These are phyloP conservation scores for Pelargonium myrrhifolium DNA, from an alignment of 441 rosid species.

Conservation along the genomic window DNA sequence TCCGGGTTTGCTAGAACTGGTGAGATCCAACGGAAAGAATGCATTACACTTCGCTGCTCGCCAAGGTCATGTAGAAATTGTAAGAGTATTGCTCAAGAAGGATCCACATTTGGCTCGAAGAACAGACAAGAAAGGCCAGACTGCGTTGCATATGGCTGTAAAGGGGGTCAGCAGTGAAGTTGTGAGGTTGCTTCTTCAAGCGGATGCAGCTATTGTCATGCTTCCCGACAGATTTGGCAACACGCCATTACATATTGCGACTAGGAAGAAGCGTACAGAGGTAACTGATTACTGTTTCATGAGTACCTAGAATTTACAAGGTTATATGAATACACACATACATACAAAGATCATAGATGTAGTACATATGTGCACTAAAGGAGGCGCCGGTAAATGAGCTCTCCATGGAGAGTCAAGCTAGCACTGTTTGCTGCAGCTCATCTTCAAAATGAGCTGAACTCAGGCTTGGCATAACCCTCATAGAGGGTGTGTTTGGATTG, in stretches of 20 bases:
- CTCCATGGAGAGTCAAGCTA: no score
- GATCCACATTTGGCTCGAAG: slow-evolving; percentile 68
- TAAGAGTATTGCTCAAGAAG: slow-evolving; percentile 45
- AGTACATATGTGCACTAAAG: no score
- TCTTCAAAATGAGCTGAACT: no score
- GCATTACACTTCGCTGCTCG: slow-evolving; percentile 83
- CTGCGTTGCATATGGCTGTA: slow-evolving; percentile 88
- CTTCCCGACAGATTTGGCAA: slow-evolving; percentile 78
- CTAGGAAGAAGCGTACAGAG: slow-evolving; percentile 72
- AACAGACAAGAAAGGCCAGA: slow-evolving; percentile 87
- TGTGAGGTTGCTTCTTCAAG: slow-evolving; percentile 58
- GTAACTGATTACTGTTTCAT: slow-evolving; percentile 23
- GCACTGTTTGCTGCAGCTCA: no score
- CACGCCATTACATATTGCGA: slow-evolving; percentile 72
- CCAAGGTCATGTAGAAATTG: slow-evolving; percentile 77
- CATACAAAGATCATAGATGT: no score
- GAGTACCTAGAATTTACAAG: not conserved
- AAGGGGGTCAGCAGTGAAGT: slow-evolving; percentile 58
- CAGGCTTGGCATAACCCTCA: no score
- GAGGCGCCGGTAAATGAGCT: no score
- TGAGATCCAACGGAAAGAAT: slow-evolving; percentile 71
- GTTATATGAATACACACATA: no score
- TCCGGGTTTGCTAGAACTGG: slow-evolving; percentile 45
- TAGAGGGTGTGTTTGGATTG: no score
- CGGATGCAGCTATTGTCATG: slow-evolving; percentile 68